These are phyloP conservation scores for Thalassiosira oceanica DNA, from an alignment of 352 stramenopile species.

Conservation along the genomic window DNA sequence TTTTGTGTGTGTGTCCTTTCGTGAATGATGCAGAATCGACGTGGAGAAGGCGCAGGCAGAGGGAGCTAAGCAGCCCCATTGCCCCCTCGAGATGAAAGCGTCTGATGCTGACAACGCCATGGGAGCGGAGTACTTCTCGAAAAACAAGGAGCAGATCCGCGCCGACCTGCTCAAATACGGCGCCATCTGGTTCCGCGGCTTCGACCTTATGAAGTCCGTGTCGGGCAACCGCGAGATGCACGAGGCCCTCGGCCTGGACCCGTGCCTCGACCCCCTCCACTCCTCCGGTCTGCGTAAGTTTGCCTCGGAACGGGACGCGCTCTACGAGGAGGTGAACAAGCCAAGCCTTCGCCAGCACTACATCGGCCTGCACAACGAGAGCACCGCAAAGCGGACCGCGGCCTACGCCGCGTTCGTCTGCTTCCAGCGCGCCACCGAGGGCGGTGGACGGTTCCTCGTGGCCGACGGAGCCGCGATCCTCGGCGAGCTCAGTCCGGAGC, in stretches of 20 bases:
- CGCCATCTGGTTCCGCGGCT: conserved; percentile 80
- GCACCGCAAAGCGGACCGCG: conserved; percentile 78
- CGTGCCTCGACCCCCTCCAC: conserved; percentile 83
- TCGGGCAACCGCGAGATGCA: conserved; percentile 74
- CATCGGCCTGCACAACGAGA: conserved; percentile 83
- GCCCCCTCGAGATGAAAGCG: conserved; percentile 64
- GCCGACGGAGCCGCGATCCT: conserved; percentile 80
- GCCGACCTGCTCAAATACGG: conserved; percentile 72
- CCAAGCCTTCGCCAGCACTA: conserved; percentile 74
- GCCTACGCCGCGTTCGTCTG: conserved; percentile 82
- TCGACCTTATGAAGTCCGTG: conserved; percentile 79
- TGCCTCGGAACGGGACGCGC: conserved; percentile 76
- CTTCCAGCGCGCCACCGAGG: conserved; percentile 82
- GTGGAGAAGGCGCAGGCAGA: conserved; percentile 41
- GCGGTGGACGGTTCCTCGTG: conserved; percentile 78
- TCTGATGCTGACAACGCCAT: conserved; percentile 55
- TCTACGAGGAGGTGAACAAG: conserved; percentile 86
- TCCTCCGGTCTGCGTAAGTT: conserved; percentile 80
- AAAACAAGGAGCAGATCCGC: conserved; percentile 73
- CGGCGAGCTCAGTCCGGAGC: conserved; percentile 74
- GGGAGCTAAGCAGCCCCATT: conserved; percentile 51
- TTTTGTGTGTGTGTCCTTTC: too few relatives aligned
- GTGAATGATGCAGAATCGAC: conserved; percentile 67
- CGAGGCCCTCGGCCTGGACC: conserved; percentile 74
- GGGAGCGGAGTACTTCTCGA: conserved; percentile 70